A percentile compares a stretch with the other conserved stretches of the same genome.
phyloP scores from a whole-genome alignment of 2,329 filamentous ascomycete genomes.

The Botrytis elliptica region DNA sequence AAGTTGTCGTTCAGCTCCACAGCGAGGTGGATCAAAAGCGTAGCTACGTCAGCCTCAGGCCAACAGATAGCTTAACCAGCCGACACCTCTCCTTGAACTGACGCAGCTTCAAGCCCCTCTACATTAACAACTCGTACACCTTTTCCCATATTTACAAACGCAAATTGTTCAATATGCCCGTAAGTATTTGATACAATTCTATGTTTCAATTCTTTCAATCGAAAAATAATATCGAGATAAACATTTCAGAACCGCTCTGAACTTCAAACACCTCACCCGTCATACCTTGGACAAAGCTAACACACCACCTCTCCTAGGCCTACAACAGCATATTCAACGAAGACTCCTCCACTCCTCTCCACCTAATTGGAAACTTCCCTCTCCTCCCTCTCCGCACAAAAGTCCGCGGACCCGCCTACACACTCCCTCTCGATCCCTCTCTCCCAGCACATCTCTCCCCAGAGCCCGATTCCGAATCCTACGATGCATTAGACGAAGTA shows the following conservation, averaged over 20 bases:
- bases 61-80: constrained; percentile 6
- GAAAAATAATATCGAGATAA: background rate
- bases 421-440: constrained; percentile 59
- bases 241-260: background rate
- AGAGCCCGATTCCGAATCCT: constrained; percentile 86
- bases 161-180: constrained; percentile 16
- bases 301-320: constrained; percentile 55
- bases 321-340: constrained; percentile 97
- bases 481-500: constrained; percentile 95
- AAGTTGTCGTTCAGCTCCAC: constrained; percentile 2
- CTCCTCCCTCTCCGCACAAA: constrained; percentile 92
- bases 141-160: background rate
- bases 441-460: constrained; percentile 52
- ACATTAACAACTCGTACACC: constrained; percentile 6
- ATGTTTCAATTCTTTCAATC: background rate
- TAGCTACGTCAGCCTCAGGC: constrained; percentile 12
- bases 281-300: background rate
- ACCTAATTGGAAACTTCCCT: constrained; percentile 82
- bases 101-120: constrained; percentile 12
- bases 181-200: background rate
- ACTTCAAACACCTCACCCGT: background rate
- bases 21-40: background rate
- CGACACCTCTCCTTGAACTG: constrained; percentile 18
- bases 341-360: constrained; percentile 60
- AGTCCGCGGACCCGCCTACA: constrained; percentile 91